Evolutionary conservation across 345 rosid genomes (phyloP), one percentile per base, ranked within the genome.

Genomic region (Boechera retrofracta): DNA sequence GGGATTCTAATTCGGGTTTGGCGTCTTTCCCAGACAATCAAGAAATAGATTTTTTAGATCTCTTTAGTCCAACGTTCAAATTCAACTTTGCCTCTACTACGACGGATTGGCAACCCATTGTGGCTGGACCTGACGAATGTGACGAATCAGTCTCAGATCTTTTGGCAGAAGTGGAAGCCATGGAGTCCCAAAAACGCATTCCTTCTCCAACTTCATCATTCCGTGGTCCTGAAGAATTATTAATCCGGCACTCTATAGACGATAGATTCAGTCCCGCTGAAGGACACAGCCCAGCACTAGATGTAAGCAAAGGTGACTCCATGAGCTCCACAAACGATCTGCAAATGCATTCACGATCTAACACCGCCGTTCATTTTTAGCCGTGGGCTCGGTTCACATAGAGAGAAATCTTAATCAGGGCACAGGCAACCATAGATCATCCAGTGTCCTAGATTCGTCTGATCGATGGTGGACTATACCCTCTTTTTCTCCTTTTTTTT

Each of bases 61-160:
- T 88, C 65, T 73, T 67, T 51, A 78, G 74, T 33, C 81, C 81
- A 6, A 78, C 58, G 15, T 78, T 78, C 65, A 78, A 53, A 52
- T 72, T 73, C 33, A 78, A 73, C 69, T 73, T 78, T 26, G 3
- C 77, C 7, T 72, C 89, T 41, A 80, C 83, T 78, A 72, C 87
- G 33, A 76, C 86, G 52, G 76, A 80, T 69, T 94, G 97, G 97
- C 92, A 84, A 76, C 79, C 89, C 5, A 83, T 88, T 16, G 82
- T 86, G 36, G 58, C 93, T 18, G 94, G 85, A 53, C 86, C 92
- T 6, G 83, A 83, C 24, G 98, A 89, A 24, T 89, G 72, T 24
- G 98, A 92, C 71, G 98, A 95, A 73, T 95, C 98, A 7, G 98
- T 95, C 71, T 95, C 99, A 12, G 99, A 95, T 80, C 91, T 92